These are phyloP conservation scores for Diophrys appendiculata DNA, from an alignment of 73 alveolate genomes.

Conservation along the genomic window DNA sequence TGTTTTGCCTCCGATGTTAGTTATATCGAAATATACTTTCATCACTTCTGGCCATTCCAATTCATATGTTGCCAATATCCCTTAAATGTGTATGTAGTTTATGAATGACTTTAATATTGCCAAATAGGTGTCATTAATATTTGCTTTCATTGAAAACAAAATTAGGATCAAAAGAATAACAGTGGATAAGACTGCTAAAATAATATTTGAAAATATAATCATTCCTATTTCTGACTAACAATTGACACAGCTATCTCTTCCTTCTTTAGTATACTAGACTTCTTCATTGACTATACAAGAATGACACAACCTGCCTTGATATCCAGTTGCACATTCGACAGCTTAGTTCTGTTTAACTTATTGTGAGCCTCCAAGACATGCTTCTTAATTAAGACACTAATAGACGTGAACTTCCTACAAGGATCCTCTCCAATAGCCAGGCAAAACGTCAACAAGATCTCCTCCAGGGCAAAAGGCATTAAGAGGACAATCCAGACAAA, in stretches of 20 bases:
- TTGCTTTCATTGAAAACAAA: too few relatives aligned
- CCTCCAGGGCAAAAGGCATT: constrained; percentile 14
- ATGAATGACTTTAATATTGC: too few relatives aligned
- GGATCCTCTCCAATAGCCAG: constrained; percentile 23
- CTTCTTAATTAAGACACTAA: constrained; percentile 4
- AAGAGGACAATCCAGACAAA: background rate
- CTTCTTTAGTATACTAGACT: background rate
- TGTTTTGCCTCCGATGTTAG: too few relatives aligned
- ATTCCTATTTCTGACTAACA: too few relatives aligned
- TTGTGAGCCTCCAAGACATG: constrained; percentile 41
- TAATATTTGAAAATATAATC: too few relatives aligned
- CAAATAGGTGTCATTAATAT: too few relatives aligned
- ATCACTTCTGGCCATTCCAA: too few relatives aligned
- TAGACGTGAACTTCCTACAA: background rate
- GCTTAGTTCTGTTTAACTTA: background rate
- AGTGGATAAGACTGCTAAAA: too few relatives aligned
- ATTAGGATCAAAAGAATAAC: too few relatives aligned
- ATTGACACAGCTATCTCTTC: background rate
- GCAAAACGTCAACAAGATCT: background rate
- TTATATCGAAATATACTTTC: too few relatives aligned
- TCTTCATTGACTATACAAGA: constrained; percentile 1
- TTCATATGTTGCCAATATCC: too few relatives aligned
- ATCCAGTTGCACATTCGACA: constrained; percentile 3
- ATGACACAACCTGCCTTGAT: constrained; percentile 11
- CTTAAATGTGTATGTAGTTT: too few relatives aligned